These are phyloP conservation scores for Ensete ventricosum DNA, from an alignment of 176 grass and related monocot genomes.

Conservation along the genomic window DNA sequence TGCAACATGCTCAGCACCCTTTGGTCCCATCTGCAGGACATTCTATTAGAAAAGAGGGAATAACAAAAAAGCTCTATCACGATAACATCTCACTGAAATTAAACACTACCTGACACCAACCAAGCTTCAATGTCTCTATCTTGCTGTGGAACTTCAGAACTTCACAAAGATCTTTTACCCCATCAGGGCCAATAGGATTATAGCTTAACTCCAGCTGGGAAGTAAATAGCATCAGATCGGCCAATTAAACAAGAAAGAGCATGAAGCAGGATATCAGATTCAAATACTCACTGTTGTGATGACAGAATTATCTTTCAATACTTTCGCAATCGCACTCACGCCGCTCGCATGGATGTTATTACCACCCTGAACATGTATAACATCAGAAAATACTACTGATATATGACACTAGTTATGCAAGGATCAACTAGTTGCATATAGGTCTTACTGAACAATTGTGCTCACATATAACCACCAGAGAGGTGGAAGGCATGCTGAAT, in stretches of 20 bases:
- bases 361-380: slow-evolving; percentile 60
- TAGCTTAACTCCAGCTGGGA: slow-evolving; percentile 88
- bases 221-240: slow-evolving; percentile 33
- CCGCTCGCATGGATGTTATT: slow-evolving; percentile 93
- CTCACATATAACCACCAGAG: background rate
- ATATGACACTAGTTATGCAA: background rate
- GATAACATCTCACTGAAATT: background rate
- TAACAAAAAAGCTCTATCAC: background rate
- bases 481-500: background rate
- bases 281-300: slow-evolving; percentile 69
- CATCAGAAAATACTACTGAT: background rate
- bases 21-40: slow-evolving; percentile 69
- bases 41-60: background rate
- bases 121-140: slow-evolving; percentile 83
- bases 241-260: slow-evolving; percentile 1
- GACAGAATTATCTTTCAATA: slow-evolving; percentile 73
- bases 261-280: background rate
- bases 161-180: slow-evolving; percentile 67
- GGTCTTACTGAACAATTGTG: background rate
- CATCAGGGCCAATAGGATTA: slow-evolving; percentile 83
- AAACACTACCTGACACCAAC: slow-evolving; percentile 88
- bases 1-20: slow-evolving; percentile 66
- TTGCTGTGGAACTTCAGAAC: slow-evolving; percentile 90
- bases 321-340: slow-evolving; percentile 59
- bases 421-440: background rate